Conservation (phyloP, 1,139 yeast genomes). For the Candida gigantensis region DNA sequence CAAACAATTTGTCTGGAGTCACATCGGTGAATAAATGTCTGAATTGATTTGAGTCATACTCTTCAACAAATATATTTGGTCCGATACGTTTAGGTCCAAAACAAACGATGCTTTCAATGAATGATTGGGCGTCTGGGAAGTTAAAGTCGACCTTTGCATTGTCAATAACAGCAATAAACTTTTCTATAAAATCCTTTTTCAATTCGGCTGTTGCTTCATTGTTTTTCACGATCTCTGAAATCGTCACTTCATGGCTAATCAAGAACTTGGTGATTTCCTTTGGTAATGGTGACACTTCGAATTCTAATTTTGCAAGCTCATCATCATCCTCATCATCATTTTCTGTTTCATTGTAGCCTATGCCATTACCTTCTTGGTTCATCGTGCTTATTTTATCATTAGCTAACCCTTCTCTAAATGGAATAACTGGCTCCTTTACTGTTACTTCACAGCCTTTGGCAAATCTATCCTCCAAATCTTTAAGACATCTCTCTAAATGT, state of each 20-base stretch:
- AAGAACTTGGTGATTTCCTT: slow-evolving; percentile 51
- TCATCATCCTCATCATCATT: slow-evolving; percentile 31
- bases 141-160: slow-evolving; percentile 22
- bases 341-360: slow-evolving; percentile 19
- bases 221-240: slow-evolving; percentile 23
- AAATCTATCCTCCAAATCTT: slow-evolving; percentile 85
- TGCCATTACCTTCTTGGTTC: slow-evolving; percentile 15
- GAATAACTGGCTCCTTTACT: slow-evolving; percentile 90
- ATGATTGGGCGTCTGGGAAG: slow-evolving; percentile 21
- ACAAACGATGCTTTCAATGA: slow-evolving; percentile 52
- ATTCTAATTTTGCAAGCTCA: slow-evolving; percentile 46
- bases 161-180: slow-evolving; percentile 32
- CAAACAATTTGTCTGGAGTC: slow-evolving; percentile 31
- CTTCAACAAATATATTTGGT: slow-evolving; percentile 71
- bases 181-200: slow-evolving; percentile 11
- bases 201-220: slow-evolving; percentile 18
- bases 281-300: slow-evolving; percentile 62
- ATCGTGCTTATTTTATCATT: slow-evolving; percentile 28
- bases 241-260: slow-evolving; percentile 41
- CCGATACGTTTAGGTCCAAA: slow-evolving; percentile 83
- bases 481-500: slow-evolving; percentile 87
- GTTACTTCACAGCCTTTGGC: slow-evolving; percentile 83
- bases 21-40: slow-evolving; percentile 24
- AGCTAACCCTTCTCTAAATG: slow-evolving; percentile 82
- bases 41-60: slow-evolving; percentile 32